phyloP scores from a whole-genome alignment of 2,329 filamentous ascomycete species.

The Diaporthe capsici region DNA sequence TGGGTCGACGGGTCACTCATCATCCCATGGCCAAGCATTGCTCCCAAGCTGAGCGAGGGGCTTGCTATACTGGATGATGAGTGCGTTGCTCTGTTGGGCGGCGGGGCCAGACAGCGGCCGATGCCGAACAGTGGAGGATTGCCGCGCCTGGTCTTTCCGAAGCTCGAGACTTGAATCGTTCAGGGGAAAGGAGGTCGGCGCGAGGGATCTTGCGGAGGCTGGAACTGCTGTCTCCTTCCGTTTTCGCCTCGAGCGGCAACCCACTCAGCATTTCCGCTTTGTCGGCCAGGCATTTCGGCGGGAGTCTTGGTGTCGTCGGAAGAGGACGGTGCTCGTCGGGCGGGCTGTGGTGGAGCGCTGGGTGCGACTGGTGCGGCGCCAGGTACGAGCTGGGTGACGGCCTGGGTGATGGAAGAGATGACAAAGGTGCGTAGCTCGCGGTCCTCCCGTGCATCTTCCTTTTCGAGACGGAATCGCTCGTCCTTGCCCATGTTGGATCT shows the following conservation, averaged over 20 bases:
- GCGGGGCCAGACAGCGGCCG: background rate
- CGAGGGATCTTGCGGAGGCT: constrained; percentile 45
- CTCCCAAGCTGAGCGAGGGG: background rate
- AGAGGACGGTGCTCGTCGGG: constrained; percentile 42
- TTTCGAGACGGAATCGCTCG: constrained; percentile 84
- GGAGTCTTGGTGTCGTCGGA: constrained; percentile 72
- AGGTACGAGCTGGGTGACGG: constrained; percentile 77
- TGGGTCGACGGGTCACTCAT: background rate
- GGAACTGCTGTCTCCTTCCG: constrained; percentile 46
- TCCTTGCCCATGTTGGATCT: constrained; percentile 89
- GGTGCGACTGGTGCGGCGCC: constrained; percentile 50
- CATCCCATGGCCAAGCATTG: background rate
- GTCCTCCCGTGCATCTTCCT: constrained; percentile 83
- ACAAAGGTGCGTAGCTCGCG: constrained; percentile 82
- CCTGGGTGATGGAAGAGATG: constrained; percentile 79
- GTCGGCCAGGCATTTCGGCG: constrained; percentile 67
- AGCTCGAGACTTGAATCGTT: background rate
- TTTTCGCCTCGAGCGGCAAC: constrained; percentile 54
- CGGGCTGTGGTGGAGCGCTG: constrained; percentile 48
- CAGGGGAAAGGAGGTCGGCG: constrained; percentile 42
- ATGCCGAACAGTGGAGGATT: background rate
- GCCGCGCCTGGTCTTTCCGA: background rate
- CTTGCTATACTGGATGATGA: background rate
- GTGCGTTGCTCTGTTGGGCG: background rate
- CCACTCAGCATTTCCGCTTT: constrained; percentile 55